Base-by-base conservation (phyloP, 2,329 filamentous ascomycete species). In the Teratosphaeria epicoccoides region DNA sequence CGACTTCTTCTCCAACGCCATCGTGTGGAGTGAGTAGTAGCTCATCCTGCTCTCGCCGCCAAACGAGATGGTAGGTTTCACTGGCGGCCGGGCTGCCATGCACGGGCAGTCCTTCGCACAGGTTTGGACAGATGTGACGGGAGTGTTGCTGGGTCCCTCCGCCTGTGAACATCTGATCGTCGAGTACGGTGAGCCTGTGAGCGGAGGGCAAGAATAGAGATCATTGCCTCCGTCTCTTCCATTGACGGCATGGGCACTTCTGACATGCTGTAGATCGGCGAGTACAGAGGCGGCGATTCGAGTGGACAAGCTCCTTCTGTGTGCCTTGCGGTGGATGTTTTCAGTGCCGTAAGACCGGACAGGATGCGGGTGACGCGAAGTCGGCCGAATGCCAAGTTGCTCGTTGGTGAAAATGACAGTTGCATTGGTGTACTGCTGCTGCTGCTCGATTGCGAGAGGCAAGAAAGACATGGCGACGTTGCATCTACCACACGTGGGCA, bases 401-500 rank as follows among this genome's bases (percentile, higher is more conserved):
- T 25, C 25, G 47, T 44, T 40, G 25, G 50, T 25, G 45, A n/a
- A 24, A 10, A 23, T 25, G 44, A 33, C n/a, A 40, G 17, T 17
- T 40, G 33, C 20, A 20, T 17, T 7, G 33, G 14, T 17, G 9
- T 40, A 17, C 33, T 40, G n/a, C 4, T 40, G 33, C 33, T 40
- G n/a, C 4, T 40, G n/a, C 48, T 47, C 37, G 51, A 22, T 49
- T 46, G 51, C 17, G 61, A 62, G 33, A 65, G 61, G 51, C 63
- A 65, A 52, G 59, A 57, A 37, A 65, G 54, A 58, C 63, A 65
- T 43, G 63, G 61, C 50, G 61, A 59, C 23, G 58, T 50, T 14
- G 63, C 61, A 43, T 61, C 63, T 6, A 58, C 58, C 14, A 59
- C 53, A 24, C 61, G 54, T 33, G 63, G 63, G 55, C 63, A 65